Percentiles rank a stretch among this genome's conserved stretches.
Evolutionary conservation across 2,329 filamentous ascomycete species (phyloP).

Genomic region (Magnaporthales sp.): DNA sequence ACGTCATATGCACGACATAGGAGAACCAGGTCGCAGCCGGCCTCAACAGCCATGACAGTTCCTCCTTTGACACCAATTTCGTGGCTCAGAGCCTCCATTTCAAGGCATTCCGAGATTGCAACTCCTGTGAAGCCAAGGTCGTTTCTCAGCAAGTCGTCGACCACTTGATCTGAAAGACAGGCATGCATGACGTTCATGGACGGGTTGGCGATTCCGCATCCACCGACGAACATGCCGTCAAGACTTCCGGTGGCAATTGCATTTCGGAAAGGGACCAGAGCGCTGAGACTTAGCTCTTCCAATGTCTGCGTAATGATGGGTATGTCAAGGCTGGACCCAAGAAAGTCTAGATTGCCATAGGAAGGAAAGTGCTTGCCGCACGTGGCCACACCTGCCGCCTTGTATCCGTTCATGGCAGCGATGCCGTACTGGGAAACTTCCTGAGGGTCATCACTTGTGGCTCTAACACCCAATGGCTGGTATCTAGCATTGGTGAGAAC

Average conservation of each 20-base stretch:
- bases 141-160: conserved; percentile 79
- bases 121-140: conserved; percentile 88
- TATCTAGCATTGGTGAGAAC: conserved; percentile 89
- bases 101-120: conserved; percentile 88
- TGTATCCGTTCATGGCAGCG: conserved; percentile 84
- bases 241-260: conserved; percentile 74
- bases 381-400: conserved; percentile 79
- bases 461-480: conserved; percentile 82
- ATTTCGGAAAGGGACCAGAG: conserved; percentile 83
- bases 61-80: conserved; percentile 96
- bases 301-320: conserved; percentile 93
- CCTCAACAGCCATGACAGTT: conserved; percentile 95
- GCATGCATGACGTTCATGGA: conserved; percentile 95
- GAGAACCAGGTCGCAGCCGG: conserved; percentile 85
- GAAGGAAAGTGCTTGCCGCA: conserved; percentile 96
- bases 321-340: conserved; percentile 83
- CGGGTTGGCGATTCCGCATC: conserved; percentile 83
- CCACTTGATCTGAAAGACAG: conserved; percentile 85
- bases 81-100: conserved; percentile 93
- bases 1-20: conserved; percentile 82
- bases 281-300: conserved; percentile 86
- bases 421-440: conserved; percentile 91
- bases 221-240: conserved; percentile 93
- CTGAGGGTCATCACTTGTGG: conserved; percentile 86
- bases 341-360: conserved; percentile 89